phyloP scores from a whole-genome alignment of 768 basidiomycete species.

The Dioszegia crocea region DNA sequence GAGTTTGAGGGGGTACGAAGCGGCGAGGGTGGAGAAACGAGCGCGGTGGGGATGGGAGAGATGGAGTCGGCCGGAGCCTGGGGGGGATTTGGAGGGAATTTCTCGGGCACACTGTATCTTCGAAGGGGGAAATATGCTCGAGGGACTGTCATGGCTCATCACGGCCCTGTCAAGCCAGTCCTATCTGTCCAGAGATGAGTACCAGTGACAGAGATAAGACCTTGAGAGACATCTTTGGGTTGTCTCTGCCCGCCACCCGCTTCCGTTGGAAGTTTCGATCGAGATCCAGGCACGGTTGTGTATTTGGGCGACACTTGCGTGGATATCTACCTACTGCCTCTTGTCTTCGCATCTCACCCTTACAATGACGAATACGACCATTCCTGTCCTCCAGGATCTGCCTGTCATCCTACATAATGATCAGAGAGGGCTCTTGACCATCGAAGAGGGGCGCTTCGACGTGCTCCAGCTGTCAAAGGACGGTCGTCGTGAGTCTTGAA shows the following conservation, averaged over 20 bases:
- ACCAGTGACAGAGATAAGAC: not conserved
- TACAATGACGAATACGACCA: not conserved
- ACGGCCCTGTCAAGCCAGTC: too few species aligned
- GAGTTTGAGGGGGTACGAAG: slow-evolving; percentile 82
- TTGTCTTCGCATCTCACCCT: not conserved
- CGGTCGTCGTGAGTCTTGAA: slow-evolving; percentile 32
- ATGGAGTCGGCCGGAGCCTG: slow-evolving; percentile 26
- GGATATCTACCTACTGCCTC: not conserved
- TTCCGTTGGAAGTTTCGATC: not conserved
- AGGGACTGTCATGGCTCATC: not conserved
- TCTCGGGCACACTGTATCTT: too few species aligned
- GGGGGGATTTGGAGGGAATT: not conserved
- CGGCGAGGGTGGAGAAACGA: slow-evolving; percentile 66
- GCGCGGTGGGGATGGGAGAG: slow-evolving; percentile 14
- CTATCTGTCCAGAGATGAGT: too few species aligned
- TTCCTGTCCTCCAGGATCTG: slow-evolving; percentile 21
- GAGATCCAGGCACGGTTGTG: not conserved
- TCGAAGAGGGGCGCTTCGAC: slow-evolving; percentile 39
- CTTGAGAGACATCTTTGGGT: too few species aligned
- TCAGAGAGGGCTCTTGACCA: slow-evolving; percentile 36
- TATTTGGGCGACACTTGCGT: too few species aligned
- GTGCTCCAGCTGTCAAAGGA: slow-evolving; percentile 40
- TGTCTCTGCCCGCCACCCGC: not conserved
- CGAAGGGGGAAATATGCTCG: not conserved
- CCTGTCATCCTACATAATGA: slow-evolving; percentile 42